Base-by-base conservation (phyloP, 352 stramenopile genomes). In the Paralagenidium karlingii region DNA sequence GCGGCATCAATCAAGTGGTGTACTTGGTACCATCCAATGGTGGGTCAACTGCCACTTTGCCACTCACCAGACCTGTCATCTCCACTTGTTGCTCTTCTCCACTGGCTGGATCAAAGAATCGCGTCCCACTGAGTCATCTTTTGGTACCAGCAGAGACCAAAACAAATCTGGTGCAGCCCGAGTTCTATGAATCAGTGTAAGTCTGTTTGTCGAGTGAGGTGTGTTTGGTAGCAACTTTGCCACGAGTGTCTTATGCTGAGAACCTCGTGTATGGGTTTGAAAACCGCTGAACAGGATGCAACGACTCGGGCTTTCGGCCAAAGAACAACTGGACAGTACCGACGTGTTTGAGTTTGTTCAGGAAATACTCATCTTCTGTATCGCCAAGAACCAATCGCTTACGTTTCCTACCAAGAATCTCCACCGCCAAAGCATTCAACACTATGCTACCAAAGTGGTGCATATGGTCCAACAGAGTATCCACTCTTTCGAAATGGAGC, bases 331-430 rank as follows among this genome's bases (percentile, higher is more conserved):
- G 25, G 55, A 79, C 10, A 39, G 49, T 16, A 66, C 48, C 25
- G 66, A 70, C 5, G 29, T 83, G 31, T 45, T 48, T 26, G 53
- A 62, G 15, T 69, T 76, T 16, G 24, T 71, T 15, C 63, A 78
- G 15, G 63, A 75, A 34, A 43, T 73, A 40, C 43, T 81, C 3
- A 61, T 64, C n/a, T 71, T 68, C 34, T 62, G 58, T 12, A 62
- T 83, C 43, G 62, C 65, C 19, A 56, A 54, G 11, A 83, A 64
- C 40, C 51, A 51, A 10, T 27, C 50, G 21, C 58, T 83, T 11
- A 60, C 53, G 21, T 73, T 81, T 43, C 54, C 81, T 59, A 64
- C 69, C 47, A 83, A 81, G 43, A 60, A 62, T 1, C 60, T 67
- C 28, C 69, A 83, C 44, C 58, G 62, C 8, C 51, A 69, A 13